Base-by-base conservation (phyloP, 805 yeast genomes). In the Starmerella floris region DNA sequence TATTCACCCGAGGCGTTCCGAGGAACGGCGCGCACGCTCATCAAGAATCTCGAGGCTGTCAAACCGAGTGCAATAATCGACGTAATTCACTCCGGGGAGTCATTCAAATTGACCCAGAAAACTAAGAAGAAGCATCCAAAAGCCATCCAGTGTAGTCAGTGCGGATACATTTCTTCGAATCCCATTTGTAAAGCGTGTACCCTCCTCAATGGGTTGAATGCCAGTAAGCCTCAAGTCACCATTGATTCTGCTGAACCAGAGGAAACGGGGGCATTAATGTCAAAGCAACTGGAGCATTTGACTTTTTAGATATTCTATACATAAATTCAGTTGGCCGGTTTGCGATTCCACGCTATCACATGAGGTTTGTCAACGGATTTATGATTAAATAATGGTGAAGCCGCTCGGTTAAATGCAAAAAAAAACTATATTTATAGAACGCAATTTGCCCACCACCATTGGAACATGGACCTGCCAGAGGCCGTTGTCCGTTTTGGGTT, bases 1-100 rank as follows among this genome's bases (percentile, higher is more conserved):
- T 91, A 91, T 64, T 95, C 98, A 0, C 97, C 99, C 2, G 98
- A 91, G 59, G 97, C 99, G 0, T 91, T 91, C 56, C 69, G 99
- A 51, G 99, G 99, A 17, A 91, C 97, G 0, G 95, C 98, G 0
- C 72, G 99, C 57, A 84, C 85, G 45, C 67, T 91, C 23, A 76
- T 91, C 69, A 91, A 91, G 62, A 82, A 84, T 50, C 64, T 91
- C 33, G 98, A 91, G 58, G 74, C 88, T 3, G 77, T 87, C 1
- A 71, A 96, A 53, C 95, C 98, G 15, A 77, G 91, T 30, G 80
- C 95, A 56, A 91, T 91, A 43, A 74, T 91, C 59, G 99, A 91
- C 62, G 83, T 91, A 42, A 91, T 91, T 26, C 81, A 82, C 51
- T 82, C 94, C 50, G 98, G 99, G 28, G 98, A 91, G 62, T 41